Evolutionary conservation across 805 yeast genomes (phyloP).

Genomic region (Wickerhamiella cacticola): DNA sequence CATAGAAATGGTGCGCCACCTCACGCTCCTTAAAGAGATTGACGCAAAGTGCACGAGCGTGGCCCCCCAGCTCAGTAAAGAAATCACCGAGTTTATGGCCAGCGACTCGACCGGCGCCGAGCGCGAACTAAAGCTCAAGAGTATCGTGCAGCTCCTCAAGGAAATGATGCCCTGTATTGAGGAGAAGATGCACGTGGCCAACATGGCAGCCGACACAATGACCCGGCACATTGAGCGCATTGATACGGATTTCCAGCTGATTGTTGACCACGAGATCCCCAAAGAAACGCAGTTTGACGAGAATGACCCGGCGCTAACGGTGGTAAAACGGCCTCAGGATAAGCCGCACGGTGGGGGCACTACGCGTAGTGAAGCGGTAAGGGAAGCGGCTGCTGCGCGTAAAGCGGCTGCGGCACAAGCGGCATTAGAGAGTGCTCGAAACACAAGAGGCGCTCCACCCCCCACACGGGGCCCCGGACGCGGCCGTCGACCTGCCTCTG

Average conservation of each 20-base stretch:
- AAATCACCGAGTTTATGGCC: conserved; percentile 39
- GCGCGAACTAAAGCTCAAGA: conserved; percentile 26
- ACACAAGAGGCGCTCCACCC: background rate
- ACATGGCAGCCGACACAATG: conserved; percentile 72
- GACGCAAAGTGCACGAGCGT: conserved; percentile 83
- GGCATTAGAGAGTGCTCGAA: background rate
- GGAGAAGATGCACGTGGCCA: conserved; percentile 95
- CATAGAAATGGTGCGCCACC: conserved; percentile 63
- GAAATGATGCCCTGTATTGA: conserved; percentile 86
- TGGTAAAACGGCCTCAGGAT: conserved; percentile 38
- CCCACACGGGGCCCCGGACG: background rate
- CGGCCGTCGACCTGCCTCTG: background rate
- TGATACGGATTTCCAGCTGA: conserved; percentile 67
- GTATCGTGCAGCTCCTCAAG: conserved; percentile 35
- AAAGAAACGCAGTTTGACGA: conserved; percentile 46
- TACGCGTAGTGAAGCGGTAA: conserved; percentile 71
- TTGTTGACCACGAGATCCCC: conserved; percentile 70
- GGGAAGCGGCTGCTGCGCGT: conserved; percentile 88
- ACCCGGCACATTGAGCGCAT: conserved; percentile 57
- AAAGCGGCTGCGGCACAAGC: conserved; percentile 39
- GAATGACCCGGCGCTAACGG: conserved; percentile 84
- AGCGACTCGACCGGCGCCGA: conserved; percentile 25
- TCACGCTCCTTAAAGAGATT: conserved; percentile 80
- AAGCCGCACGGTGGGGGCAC: conserved; percentile 39
- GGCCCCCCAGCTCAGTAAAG: conserved; percentile 50